phyloP scores from a whole-genome alignment of 2,329 filamentous ascomycete species.

The Fusarium albosuccineum region DNA sequence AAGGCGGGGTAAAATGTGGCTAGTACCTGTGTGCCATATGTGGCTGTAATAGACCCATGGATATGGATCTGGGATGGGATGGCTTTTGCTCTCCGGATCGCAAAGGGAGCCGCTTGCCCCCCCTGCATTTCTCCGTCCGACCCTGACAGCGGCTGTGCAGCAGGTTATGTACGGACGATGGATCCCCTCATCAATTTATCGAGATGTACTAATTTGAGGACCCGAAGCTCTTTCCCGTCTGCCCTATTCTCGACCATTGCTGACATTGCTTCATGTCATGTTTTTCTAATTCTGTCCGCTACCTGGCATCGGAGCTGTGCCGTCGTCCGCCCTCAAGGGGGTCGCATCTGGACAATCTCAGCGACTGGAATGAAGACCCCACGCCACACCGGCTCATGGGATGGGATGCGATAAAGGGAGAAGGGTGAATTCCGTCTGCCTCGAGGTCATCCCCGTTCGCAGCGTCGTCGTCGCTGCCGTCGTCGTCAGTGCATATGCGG shows the following conservation, averaged over 20 bases:
- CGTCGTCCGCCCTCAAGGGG: not conserved
- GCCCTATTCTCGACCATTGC: not conserved
- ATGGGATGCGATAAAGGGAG: not conserved
- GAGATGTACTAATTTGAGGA: conserved; percentile 7
- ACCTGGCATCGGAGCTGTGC: not conserved
- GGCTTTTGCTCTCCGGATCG: conserved; percentile 7
- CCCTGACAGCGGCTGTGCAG: too few relatives aligned
- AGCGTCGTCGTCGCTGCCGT: not conserved
- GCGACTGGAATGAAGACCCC: conserved; percentile 17
- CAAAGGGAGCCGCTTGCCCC: not conserved
- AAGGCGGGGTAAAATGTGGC: too few relatives aligned
- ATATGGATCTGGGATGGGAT: conserved; percentile 1
- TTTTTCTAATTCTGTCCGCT: not conserved
- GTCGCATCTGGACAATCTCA: not conserved
- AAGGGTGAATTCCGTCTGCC: not conserved
- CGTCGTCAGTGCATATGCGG: not conserved
- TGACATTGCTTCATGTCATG: not conserved
- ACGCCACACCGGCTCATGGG: not conserved
- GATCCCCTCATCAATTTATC: conserved; percentile 6
- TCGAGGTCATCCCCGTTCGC: not conserved
- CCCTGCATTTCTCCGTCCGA: conserved; percentile 8
- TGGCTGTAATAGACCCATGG: too few relatives aligned
- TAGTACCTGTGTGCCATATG: too few relatives aligned
- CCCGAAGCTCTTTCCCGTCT: not conserved
- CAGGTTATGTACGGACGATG: not conserved